These are phyloP conservation scores for Hyphopichia buzzinii DNA, from an alignment of 1,139 yeast genomes.

Conservation along the genomic window DNA sequence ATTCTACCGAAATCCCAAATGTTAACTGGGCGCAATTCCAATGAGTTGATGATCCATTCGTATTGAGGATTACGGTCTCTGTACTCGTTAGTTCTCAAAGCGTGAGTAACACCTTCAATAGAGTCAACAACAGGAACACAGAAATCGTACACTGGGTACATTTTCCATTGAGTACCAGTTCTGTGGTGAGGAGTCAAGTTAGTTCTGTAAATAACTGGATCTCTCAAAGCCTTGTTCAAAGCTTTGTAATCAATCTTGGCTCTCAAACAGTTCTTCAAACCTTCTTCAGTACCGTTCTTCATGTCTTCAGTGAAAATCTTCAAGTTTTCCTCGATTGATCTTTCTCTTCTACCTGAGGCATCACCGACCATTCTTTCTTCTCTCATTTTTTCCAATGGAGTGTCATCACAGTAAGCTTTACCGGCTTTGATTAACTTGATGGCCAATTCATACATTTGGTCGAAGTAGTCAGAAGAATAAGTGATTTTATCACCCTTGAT, in stretches of 20 bases:
- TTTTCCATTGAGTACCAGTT: constrained; percentile 88
- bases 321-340: constrained; percentile 88
- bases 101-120: constrained; percentile 94
- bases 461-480: constrained; percentile 90
- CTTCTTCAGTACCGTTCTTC: constrained; percentile 90
- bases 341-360: constrained; percentile 84
- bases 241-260: constrained; percentile 92
- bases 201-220: constrained; percentile 95
- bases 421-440: constrained; percentile 87
- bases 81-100: constrained; percentile 95
- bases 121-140: constrained; percentile 96
- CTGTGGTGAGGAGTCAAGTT: constrained; percentile 96
- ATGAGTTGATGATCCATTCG: constrained; percentile 86
- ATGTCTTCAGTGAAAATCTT: constrained; percentile 81
- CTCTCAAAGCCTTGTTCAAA: constrained; percentile 90
- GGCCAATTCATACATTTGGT: constrained; percentile 83
- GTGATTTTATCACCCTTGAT: constrained; percentile 86
- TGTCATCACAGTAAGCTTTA: constrained; percentile 95
- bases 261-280: constrained; percentile 85
- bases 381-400: constrained; percentile 91
- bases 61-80: constrained; percentile 97
- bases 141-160: constrained; percentile 97
- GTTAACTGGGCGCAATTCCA: constrained; percentile 83
- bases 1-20: constrained; percentile 98
- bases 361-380: constrained; percentile 98